Evolutionary conservation across 2,329 filamentous ascomycete species (phyloP), one percentile per base, ranked within the genome.

Genomic region (Paecilomyces variotii): DNA sequence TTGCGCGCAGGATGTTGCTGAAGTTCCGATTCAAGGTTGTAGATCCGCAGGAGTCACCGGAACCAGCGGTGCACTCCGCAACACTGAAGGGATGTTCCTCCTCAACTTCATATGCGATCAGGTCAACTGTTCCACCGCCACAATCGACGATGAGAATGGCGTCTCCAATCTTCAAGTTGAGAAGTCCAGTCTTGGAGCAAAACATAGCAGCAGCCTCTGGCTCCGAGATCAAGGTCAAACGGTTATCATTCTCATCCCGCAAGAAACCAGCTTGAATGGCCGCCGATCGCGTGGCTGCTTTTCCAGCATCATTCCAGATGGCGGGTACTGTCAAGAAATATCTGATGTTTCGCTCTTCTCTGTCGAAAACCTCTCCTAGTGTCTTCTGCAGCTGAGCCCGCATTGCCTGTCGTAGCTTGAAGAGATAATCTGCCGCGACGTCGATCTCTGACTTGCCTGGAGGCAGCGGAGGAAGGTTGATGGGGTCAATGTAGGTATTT

Each of bases 281-380:
- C 26, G 94, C 94, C 14, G 92, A 90, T 78, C 94, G 87, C 12
- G 94, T 97, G 45, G 94, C 94, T 59, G 94, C 94, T 79, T 99
- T 99, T 67, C 92, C 94, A 53, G 94, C 93, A 78, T 97, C 94
- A 74, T 97, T 97, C 94, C 94, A 97, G 67, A 99, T 97, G 66
- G 94, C 94, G 24, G 94, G 94, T n/a, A 99, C 94, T 2, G 94
- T 99, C 67, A 99, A 81, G 75, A 97, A 97, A 78, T 97, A 97
- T 67, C 91, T 86, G 68, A 97, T 99, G 75, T 97, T 97, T 69
- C 93, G 88, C 80, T 97, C 94, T 79, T 97, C 94, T 75, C 94
- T 84, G 77, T 95, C 96, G 77, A 97, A 99, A 0, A 99, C 94
- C 73, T 97, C 94, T 57, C 94, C 94, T 30, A 97, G 82, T 1